These are phyloP conservation scores for Porphyrellus cyaneotinctus DNA, from an alignment of 768 basidiomycete species.

Conservation along the genomic window DNA sequence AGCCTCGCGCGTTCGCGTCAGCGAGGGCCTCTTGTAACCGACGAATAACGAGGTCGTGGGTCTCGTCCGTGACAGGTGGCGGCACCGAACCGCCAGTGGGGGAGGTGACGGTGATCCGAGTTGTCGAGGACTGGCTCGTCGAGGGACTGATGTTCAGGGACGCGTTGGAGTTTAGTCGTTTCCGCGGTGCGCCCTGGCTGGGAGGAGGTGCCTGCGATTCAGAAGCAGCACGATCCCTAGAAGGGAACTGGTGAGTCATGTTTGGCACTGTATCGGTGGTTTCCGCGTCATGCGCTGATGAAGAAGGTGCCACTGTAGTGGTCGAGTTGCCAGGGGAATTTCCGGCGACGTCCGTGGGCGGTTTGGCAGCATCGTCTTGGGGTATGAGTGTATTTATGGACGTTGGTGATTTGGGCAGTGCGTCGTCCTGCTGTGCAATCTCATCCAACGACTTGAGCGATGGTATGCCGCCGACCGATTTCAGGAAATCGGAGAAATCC, in stretches of 20 bases:
- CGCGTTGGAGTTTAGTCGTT: slow-evolving; percentile 26
- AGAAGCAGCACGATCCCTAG: slow-evolving; percentile 29
- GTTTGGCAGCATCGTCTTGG: slow-evolving; percentile 1
- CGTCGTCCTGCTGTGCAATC: slow-evolving; percentile 41
- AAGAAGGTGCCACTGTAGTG: not conserved
- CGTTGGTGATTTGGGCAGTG: slow-evolving; percentile 22
- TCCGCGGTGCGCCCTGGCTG: slow-evolving; percentile 9
- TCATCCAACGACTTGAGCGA: slow-evolving; percentile 45
- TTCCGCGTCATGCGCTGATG: slow-evolving; percentile 4
- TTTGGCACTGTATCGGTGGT: slow-evolving; percentile 13
- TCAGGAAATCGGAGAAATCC: slow-evolving; percentile 77
- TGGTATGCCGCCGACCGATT: slow-evolving; percentile 49
- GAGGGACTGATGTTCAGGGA: slow-evolving; percentile 15
- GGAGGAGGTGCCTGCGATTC: slow-evolving; percentile 27
- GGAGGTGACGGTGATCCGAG: slow-evolving; percentile 45
- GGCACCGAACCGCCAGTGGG: slow-evolving; percentile 32
- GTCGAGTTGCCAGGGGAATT: not conserved
- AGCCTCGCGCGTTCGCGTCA: slow-evolving; percentile 56
- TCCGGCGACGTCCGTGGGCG: not conserved
- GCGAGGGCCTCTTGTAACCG: slow-evolving; percentile 59
- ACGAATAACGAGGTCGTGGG: slow-evolving; percentile 43
- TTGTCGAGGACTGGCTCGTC: slow-evolving; percentile 8
- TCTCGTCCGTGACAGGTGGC: slow-evolving; percentile 30
- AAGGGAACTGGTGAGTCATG: slow-evolving; percentile 10
- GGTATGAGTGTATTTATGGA: slow-evolving; percentile 18